A percentile compares a stretch with the other conserved stretches of the same genome.
These are phyloP conservation scores for Hypsizygus ulmarius DNA, from an alignment of 1,284 basidiomycete genomes.

Conservation along the genomic window DNA sequence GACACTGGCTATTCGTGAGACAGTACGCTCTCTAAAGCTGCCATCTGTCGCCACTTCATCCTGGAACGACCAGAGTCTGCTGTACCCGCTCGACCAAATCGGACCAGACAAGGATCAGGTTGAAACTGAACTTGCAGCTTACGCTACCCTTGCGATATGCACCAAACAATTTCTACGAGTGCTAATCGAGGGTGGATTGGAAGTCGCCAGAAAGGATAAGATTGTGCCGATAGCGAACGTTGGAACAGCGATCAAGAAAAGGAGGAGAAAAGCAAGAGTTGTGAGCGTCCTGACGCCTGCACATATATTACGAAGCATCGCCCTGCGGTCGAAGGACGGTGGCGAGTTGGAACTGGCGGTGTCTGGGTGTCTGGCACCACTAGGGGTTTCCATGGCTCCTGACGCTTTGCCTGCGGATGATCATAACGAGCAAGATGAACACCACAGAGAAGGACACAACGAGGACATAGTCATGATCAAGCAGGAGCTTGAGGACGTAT, in stretches of 20 bases:
- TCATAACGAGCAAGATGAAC: not conserved
- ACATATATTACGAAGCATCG: conserved; percentile 33
- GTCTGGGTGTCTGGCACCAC: conserved; percentile 25
- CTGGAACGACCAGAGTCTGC: conserved; percentile 7
- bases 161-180: conserved; percentile 34
- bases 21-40: conserved; percentile 23
- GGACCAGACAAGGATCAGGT: conserved; percentile 27
- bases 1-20: conserved; percentile 23
- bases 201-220: conserved; percentile 32
- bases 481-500: conserved; percentile 1
- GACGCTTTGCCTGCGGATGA: conserved; percentile 2
- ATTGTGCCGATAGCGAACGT: conserved; percentile 7
- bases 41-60: conserved; percentile 18
- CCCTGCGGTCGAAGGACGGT: conserved; percentile 21
- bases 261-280: conserved; percentile 11
- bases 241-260: conserved; percentile 14
- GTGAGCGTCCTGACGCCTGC: conserved; percentile 33
- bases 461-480: conserved; percentile 5
- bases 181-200: conserved; percentile 34
- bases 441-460: not conserved
- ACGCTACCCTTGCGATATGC: conserved; percentile 42
- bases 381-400: conserved; percentile 20
- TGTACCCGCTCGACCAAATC: conserved; percentile 27
- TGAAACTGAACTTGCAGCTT: conserved; percentile 40
- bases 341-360: conserved; percentile 24